Conservation (phyloP, 306 rosid genomes). For the Lathyrus oleraceus region DNA sequence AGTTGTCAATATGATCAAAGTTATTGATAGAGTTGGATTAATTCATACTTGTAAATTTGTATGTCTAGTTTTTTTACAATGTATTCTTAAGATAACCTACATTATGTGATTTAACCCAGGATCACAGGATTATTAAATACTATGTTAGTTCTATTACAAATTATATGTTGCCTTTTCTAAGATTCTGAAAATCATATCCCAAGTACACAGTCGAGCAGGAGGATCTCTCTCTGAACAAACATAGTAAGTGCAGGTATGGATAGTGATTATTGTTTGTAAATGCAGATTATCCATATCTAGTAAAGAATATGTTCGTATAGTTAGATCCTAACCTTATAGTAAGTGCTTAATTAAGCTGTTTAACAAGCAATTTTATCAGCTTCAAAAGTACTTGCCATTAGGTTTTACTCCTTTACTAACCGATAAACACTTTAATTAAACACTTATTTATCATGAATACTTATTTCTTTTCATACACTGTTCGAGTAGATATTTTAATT, state of each 20-base stretch:
- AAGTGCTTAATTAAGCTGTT: background rate
- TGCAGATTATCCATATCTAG: background rate
- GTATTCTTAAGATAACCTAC: conserved; percentile 18
- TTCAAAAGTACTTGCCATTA: too few species aligned
- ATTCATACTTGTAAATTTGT: conserved; percentile 19
- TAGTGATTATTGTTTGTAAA: background rate
- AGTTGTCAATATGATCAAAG: conserved; percentile 8
- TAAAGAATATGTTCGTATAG: background rate
- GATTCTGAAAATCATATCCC: conserved; percentile 20
- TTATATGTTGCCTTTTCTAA: conserved; percentile 3
- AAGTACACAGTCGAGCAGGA: background rate
- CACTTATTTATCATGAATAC: too few species aligned
- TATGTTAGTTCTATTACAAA: background rate
- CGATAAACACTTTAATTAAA: too few species aligned
- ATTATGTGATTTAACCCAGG: conserved; percentile 11
- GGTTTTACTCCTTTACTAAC: too few species aligned
- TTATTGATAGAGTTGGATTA: background rate
- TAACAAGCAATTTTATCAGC: background rate
- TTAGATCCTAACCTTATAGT: background rate
- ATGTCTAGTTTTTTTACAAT: background rate
- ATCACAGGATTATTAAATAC: conserved; percentile 8
- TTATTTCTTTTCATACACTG: too few species aligned
- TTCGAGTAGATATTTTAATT: too few species aligned
- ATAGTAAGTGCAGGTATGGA: background rate
- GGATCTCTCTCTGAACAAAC: background rate